phyloP scores from a whole-genome alignment of 495 filamentous ascomycete genomes.

The Neurospora terricola region DNA sequence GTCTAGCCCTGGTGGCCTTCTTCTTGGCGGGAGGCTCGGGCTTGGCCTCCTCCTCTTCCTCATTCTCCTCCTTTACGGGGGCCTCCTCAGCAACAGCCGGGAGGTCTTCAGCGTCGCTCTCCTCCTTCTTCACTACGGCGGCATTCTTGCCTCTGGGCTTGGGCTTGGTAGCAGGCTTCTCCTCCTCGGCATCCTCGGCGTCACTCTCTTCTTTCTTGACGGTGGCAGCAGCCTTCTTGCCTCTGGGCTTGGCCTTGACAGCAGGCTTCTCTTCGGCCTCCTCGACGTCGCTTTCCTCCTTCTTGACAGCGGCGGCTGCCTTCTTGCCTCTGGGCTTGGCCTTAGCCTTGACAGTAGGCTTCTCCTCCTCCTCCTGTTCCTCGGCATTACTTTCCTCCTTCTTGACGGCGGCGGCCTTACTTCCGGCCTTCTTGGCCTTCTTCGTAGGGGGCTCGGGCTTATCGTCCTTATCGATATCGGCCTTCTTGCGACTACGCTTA shows the following conservation, averaged over 20 bases:
- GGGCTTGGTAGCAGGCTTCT: conserved; percentile 23
- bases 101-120: conserved; percentile 20
- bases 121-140: background rate
- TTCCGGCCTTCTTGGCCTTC: conserved; percentile 7
- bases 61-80: conserved; percentile 3
- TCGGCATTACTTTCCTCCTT: conserved; percentile 9
- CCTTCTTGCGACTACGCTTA: conserved; percentile 31
- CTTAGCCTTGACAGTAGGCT: conserved; percentile 5
- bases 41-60: conserved; percentile 20
- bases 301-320: background rate
- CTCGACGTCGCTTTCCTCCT: conserved; percentile 11
- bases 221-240: conserved; percentile 10
- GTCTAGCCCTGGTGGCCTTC: conserved; percentile 11
- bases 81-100: conserved; percentile 1
- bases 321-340: conserved; percentile 12
- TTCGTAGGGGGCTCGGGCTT: conserved; percentile 16
- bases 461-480: conserved; percentile 15
- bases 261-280: conserved; percentile 19
- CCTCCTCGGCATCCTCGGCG: conserved; percentile 16
- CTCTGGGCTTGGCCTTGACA: conserved; percentile 5
- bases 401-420: conserved; percentile 13
- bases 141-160: conserved; percentile 24
- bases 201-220: conserved; percentile 6
- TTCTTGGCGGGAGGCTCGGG: conserved; percentile 19
- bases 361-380: background rate